phyloP scores from a whole-genome alignment of 129 eudicot genomes.

The Lactuca saligna region DNA sequence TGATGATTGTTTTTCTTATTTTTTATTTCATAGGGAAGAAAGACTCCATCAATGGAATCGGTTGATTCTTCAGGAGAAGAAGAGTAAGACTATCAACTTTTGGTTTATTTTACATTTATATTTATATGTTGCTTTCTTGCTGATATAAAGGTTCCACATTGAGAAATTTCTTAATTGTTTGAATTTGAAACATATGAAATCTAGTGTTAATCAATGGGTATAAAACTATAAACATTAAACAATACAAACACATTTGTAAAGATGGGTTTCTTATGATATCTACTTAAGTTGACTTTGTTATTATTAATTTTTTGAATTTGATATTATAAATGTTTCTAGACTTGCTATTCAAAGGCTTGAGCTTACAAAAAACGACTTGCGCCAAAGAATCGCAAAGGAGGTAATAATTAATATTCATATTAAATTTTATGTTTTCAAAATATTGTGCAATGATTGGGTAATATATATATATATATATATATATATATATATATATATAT shows the following conservation, averaged over 20 bases:
- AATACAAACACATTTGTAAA: too few relatives aligned
- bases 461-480: not conserved
- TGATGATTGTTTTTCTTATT: conserved; percentile 20
- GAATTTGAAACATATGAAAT: not conserved
- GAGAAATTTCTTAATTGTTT: not conserved
- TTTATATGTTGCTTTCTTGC: conserved; percentile 10
- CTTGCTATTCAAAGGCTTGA: conserved; percentile 92
- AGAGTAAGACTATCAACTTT: conserved; percentile 61
- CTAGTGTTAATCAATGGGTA: too few relatives aligned
- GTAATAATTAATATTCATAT: conserved; percentile 25
- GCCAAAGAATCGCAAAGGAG: conserved; percentile 91
- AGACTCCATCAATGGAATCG: conserved; percentile 85
- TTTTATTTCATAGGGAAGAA: conserved; percentile 51
- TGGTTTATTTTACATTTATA: not conserved
- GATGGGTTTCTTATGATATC: conserved; percentile 4
- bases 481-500: not conserved
- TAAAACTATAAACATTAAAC: too few relatives aligned
- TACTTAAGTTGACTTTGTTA: conserved; percentile 4
- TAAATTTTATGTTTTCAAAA: not conserved
- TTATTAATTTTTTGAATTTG: conserved; percentile 10
- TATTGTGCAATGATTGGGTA: conserved; percentile 16
- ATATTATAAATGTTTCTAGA: conserved; percentile 35
- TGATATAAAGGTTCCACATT: not conserved
- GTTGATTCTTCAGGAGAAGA: conserved; percentile 94
- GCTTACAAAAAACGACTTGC: conserved; percentile 81